Percentiles rank a stretch among this genome's conserved stretches.
Evolutionary conservation across 768 basidiomycete species (phyloP).

Genomic region (Galerina marginata): DNA sequence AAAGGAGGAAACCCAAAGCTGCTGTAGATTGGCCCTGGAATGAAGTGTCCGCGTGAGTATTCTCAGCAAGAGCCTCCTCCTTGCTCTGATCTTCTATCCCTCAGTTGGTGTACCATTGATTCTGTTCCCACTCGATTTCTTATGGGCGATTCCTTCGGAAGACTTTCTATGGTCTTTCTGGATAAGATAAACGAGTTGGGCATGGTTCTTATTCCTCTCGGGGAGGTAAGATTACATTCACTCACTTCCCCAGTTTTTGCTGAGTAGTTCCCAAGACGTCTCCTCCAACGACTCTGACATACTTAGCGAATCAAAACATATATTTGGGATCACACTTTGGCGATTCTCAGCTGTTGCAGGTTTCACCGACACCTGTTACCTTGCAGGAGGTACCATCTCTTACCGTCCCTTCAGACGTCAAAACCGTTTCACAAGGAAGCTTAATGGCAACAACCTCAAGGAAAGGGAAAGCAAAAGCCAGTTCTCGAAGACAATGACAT

Average conservation of each 20-base stretch:
- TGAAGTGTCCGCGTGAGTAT: conserved; percentile 68
- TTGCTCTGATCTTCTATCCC: not conserved
- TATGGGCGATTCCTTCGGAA: conserved; percentile 75
- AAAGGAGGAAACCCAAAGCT: conserved; percentile 59
- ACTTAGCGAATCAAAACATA: conserved; percentile 70
- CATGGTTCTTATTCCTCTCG: conserved; percentile 67
- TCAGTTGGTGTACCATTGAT: conserved; percentile 60
- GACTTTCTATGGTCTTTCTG: conserved; percentile 67
- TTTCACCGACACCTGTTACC: conserved; percentile 54
- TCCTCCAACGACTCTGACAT: conserved; percentile 70
- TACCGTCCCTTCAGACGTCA: conserved; percentile 54
- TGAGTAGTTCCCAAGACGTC: conserved; percentile 55
- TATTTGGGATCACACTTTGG: conserved; percentile 86
- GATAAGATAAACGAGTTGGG: conserved; percentile 47
- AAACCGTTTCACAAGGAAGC: conserved; percentile 41
- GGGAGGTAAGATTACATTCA: conserved; percentile 53
- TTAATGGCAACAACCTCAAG: conserved; percentile 30
- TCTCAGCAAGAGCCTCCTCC: not conserved
- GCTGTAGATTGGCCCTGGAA: conserved; percentile 79
- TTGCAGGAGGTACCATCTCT: conserved; percentile 49
- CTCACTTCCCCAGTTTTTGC: not conserved
- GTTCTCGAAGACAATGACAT: conserved; percentile 36
- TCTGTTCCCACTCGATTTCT: conserved; percentile 53
- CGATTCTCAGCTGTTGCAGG: conserved; percentile 76
- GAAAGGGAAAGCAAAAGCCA: conserved; percentile 47